Base-by-base conservation (phyloP, 495 filamentous ascomycete species). In the Hypoxylon lienhwacheense region DNA sequence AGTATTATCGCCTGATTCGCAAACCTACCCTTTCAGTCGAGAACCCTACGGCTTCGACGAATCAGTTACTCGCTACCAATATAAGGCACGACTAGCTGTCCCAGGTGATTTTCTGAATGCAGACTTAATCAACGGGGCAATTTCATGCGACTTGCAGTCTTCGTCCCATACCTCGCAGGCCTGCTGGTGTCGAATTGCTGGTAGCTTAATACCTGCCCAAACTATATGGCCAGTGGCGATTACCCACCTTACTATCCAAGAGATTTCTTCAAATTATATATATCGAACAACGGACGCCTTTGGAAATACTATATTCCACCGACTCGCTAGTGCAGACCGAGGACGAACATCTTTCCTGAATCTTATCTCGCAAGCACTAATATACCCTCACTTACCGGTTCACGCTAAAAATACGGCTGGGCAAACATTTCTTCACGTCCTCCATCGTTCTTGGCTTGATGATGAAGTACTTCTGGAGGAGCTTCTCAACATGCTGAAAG, bases 381-480 rank as follows among this genome's bases (percentile, higher is more conserved):
- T 4, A 2, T 12, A 45, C 3, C 41, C 68, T 20, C 7, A 39
- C 7, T 24, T 54, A 6, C 61, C 47, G 0, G n/a, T 66, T 14
- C 46, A 25, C 6, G 53, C 47, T 4, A 57, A 45, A 6, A 78
- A 80, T 56, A 68, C 63, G 5, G 75, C 69, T 10, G 67, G 68
- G 6, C 76, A 80, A 53, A 77, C 73, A 1, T 80, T 77, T 34
- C 68, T 80, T 8, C 77, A 80, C 36, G 63, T 76, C 12, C 61
- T 80, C 10, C 63, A 71, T 35, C 49, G 45, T 1, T 63, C 69
- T 6, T 74, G 71, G 70, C 71, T 77, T 41, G 43, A 57, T 5
- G 47, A 64, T 2, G 47, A 64, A 3, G 43, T 55, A 2, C 47
- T 67, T 22, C 42, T 61, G 31, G 63, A 51, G 7, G 20, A 64